A percentile compares a stretch with the other conserved stretches of the same genome.
phyloP scores from a whole-genome alignment of 2,329 filamentous ascomycete genomes.

The Trichoderma asperellum region DNA sequence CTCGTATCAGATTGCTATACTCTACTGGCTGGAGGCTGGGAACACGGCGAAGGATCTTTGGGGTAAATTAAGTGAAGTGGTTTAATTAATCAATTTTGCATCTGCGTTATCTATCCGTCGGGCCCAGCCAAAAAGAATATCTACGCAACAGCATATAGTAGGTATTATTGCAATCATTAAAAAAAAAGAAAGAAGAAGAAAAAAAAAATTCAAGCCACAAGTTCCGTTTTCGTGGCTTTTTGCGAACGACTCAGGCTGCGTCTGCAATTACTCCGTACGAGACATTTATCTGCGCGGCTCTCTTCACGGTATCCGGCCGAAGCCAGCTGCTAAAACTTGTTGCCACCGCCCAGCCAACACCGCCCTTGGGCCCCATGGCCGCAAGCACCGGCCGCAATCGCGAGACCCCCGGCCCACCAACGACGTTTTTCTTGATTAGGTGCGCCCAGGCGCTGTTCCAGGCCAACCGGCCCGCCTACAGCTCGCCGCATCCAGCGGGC shows the following conservation, averaged over 20 bases:
- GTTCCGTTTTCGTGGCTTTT: neutral
- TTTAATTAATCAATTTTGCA: neutral
- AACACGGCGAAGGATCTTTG: constrained; percentile 5
- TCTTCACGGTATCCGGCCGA: neutral
- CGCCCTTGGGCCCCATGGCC: constrained; percentile 15
- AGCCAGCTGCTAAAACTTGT: neutral
- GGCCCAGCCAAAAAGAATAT: neutral
- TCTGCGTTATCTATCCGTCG: neutral
- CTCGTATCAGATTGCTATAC: neutral
- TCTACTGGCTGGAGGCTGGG: constrained; percentile 2
- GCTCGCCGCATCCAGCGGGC: constrained; percentile 21
- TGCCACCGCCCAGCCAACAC: constrained; percentile 18
- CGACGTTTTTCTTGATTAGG: neutral
- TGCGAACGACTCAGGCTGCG: neutral
- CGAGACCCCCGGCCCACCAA: constrained; percentile 12
- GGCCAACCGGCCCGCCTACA: neutral
- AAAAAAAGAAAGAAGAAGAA: neutral
- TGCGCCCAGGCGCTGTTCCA: neutral
- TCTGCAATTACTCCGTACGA: neutral
- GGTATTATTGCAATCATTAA: neutral
- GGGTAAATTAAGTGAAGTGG: neutral
- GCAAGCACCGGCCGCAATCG: constrained; percentile 20
- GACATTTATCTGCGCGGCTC: neutral
- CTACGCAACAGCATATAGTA: neutral
- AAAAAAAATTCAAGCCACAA: neutral